Evolutionary conservation across 1,139 yeast species (phyloP).

Genomic region (Keqinozyma sinolaborantium): DNA sequence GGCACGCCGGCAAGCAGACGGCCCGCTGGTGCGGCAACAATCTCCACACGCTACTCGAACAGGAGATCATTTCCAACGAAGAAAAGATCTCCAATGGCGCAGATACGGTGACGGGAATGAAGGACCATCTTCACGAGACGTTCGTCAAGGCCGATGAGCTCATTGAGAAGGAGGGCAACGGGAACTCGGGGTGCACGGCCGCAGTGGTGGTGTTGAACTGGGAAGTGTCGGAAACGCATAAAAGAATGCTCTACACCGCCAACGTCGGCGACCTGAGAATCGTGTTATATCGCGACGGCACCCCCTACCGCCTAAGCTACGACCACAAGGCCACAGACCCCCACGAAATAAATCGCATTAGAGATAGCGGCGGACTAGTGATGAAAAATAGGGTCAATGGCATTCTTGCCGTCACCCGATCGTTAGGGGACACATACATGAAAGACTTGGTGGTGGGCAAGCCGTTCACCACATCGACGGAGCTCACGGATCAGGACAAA

Average conservation of each 20-base stretch:
- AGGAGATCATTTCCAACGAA: constrained; percentile 32
- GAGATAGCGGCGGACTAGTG: constrained; percentile 78
- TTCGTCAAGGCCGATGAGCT: constrained; percentile 74
- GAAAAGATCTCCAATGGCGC: constrained; percentile 3
- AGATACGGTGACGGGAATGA: constrained; percentile 24
- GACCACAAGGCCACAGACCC: constrained; percentile 93
- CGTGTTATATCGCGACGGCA: constrained; percentile 69
- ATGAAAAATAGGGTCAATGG: constrained; percentile 94
- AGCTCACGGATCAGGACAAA: constrained; percentile 57
- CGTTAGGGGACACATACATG: constrained; percentile 93
- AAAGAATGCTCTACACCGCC: constrained; percentile 82
- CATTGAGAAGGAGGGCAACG: constrained; percentile 57
- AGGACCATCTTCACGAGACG: constrained; percentile 54
- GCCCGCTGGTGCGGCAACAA: constrained; percentile 96
- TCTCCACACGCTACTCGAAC: constrained; percentile 64
- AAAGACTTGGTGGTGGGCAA: constrained; percentile 85
- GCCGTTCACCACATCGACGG: constrained; percentile 91
- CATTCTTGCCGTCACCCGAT: constrained; percentile 89
- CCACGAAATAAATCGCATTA: constrained; percentile 72
- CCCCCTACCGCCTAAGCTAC: constrained; percentile 76
- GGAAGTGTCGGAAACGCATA: constrained; percentile 63
- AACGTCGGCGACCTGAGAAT: constrained; percentile 94
- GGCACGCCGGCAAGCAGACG: constrained; percentile 93
- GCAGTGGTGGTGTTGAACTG: constrained; percentile 90
- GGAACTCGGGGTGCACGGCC: constrained; percentile 88